Conservation (phyloP, 306 rosid species). For the Echinosophora koreensis region DNA sequence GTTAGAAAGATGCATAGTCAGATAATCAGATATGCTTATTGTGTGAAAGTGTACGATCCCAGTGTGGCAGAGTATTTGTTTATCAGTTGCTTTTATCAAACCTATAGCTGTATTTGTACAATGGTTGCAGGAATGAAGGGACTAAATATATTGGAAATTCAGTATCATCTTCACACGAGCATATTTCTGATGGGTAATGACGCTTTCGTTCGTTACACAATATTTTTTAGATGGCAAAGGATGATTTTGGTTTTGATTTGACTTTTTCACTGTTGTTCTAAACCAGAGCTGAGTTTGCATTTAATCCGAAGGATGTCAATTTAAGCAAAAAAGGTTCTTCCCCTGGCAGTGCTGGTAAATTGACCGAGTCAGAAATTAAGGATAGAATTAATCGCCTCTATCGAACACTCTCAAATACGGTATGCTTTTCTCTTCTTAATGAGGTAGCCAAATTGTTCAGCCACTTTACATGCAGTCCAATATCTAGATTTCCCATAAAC, state of each 20-base stretch:
- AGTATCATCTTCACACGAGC: slow-evolving; percentile 58
- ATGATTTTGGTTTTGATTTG: slow-evolving; percentile 23
- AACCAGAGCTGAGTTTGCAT: slow-evolving; percentile 76
- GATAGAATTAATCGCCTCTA: slow-evolving; percentile 71
- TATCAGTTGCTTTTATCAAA: slow-evolving; percentile 24
- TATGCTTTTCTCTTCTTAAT: slow-evolving; percentile 40
- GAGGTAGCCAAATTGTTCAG: background rate
- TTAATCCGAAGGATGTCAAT: slow-evolving; percentile 79
- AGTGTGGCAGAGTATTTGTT: background rate
- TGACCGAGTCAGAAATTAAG: slow-evolving; percentile 68
- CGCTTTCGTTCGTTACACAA: background rate
- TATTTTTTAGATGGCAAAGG: background rate
- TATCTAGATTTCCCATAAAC: background rate
- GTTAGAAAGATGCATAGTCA: background rate
- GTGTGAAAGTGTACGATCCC: slow-evolving; percentile 7
- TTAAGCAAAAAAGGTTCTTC: slow-evolving; percentile 59
- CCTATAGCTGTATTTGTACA: slow-evolving; percentile 15
- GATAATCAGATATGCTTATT: background rate
- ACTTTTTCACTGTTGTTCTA: slow-evolving; percentile 24
- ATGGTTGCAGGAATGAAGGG: slow-evolving; percentile 52
- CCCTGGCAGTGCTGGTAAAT: slow-evolving; percentile 60
- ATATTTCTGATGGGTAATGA: slow-evolving; percentile 63
- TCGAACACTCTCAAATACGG: slow-evolving; percentile 71
- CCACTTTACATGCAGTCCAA: background rate
- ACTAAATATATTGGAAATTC: slow-evolving; percentile 51